These are phyloP conservation scores for Candida fluviatilis DNA, from an alignment of 805 yeast genomes.

Conservation along the genomic window DNA sequence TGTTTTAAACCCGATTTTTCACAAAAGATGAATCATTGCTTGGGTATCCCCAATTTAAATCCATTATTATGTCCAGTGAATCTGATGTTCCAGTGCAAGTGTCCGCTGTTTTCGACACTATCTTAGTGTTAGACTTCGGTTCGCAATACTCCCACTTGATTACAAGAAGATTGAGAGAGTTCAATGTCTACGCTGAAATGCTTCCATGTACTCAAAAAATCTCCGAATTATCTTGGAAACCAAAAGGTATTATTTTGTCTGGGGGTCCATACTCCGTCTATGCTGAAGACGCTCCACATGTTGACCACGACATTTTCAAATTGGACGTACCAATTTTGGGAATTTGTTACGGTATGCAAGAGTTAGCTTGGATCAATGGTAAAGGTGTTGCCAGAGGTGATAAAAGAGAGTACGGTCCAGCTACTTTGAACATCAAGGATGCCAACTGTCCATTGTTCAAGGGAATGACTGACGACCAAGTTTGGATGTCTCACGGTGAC, in stretches of 20 bases:
- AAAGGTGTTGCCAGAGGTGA: slow-evolving; percentile 93
- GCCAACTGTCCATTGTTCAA: slow-evolving; percentile 65
- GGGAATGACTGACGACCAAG: slow-evolving; percentile 90
- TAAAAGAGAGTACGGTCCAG: slow-evolving; percentile 98
- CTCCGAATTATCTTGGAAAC: slow-evolving; percentile 86
- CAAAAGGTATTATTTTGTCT: slow-evolving; percentile 92
- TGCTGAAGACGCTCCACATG: slow-evolving; percentile 94
- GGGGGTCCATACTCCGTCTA: slow-evolving; percentile 99
- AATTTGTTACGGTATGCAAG: slow-evolving; percentile 99
- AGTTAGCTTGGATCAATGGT: slow-evolving; percentile 96
- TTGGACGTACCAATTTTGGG: slow-evolving; percentile 93
- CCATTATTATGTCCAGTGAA: slow-evolving; percentile 8
- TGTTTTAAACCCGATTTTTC: no score
- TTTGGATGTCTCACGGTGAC: slow-evolving; percentile 99
- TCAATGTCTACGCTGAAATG: slow-evolving; percentile 98
- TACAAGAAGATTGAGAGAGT: slow-evolving; percentile 95
- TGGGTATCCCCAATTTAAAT: slow-evolving; percentile 1
- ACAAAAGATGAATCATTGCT: no score
- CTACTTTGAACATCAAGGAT: slow-evolving; percentile 76
- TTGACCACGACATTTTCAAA: slow-evolving; percentile 88
- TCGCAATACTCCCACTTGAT: slow-evolving; percentile 97
- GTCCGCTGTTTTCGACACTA: slow-evolving; percentile 89
- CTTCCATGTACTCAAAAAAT: slow-evolving; percentile 98
- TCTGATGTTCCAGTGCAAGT: slow-evolving; percentile 55
- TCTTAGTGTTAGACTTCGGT: slow-evolving; percentile 94